phyloP scores from a whole-genome alignment of 2,329 filamentous ascomycete species.

The Beauveria sp. region DNA sequence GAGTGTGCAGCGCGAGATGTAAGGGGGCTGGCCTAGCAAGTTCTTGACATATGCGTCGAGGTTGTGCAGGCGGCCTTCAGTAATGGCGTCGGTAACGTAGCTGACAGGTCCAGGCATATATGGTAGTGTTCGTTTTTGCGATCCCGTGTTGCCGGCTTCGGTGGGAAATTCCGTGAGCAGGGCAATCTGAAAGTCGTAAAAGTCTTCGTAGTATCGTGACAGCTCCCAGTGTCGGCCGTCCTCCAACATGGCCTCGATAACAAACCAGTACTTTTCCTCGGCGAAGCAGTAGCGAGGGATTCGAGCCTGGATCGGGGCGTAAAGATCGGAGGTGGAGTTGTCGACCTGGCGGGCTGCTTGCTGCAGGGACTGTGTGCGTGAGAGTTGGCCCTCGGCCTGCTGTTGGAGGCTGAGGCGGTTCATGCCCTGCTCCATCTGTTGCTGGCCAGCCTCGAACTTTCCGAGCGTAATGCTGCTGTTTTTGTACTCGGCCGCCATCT shows the following conservation, averaged over 20 bases:
- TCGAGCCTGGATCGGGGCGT: conserved; percentile 71
- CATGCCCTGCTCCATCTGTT: conserved; percentile 5
- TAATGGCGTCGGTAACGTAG: conserved; percentile 96
- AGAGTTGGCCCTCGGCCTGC: background rate
- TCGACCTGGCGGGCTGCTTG: conserved; percentile 8
- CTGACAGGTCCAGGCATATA: conserved; percentile 98
- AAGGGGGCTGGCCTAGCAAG: conserved; percentile 69
- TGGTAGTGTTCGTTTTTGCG: conserved; percentile 72
- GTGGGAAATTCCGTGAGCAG: conserved; percentile 86
- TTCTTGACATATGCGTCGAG: conserved; percentile 95
- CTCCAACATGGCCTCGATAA: conserved; percentile 84
- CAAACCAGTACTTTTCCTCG: conserved; percentile 98
- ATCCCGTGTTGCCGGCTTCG: conserved; percentile 80
- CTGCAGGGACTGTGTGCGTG: background rate
- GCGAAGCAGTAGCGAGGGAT: conserved; percentile 93
- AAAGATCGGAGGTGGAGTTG: conserved; percentile 47
- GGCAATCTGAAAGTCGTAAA: conserved; percentile 97
- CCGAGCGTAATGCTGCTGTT: conserved; percentile 96
- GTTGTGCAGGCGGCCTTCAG: conserved; percentile 84
- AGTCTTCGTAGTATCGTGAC: conserved; percentile 93
- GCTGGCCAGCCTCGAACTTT: conserved; percentile 62
- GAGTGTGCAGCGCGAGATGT: conserved; percentile 76
- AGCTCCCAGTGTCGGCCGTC: conserved; percentile 90
- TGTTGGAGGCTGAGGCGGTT: conserved; percentile 24
- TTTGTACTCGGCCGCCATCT: conserved; percentile 98